Conservation (phyloP, 2,329 filamentous ascomycete genomes). For the Epicoccum sorghinum region DNA sequence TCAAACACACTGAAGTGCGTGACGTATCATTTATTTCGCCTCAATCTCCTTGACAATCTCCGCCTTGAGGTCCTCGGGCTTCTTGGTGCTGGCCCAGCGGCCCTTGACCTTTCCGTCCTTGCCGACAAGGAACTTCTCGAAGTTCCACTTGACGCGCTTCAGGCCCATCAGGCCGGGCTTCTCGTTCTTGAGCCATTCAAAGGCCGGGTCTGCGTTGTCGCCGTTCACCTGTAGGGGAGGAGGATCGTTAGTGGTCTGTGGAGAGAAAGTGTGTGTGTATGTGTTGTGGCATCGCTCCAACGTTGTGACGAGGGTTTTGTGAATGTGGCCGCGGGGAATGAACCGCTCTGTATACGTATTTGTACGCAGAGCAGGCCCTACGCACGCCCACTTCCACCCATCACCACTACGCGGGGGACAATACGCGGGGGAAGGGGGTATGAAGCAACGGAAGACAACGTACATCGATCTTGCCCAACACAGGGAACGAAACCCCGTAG, state of each 20-base stretch:
- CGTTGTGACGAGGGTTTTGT: too few species aligned
- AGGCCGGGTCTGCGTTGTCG: slow-evolving; percentile 77
- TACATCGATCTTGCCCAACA: slow-evolving; percentile 90
- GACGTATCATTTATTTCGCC: slow-evolving; percentile 4
- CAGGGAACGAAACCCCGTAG: slow-evolving; percentile 91
- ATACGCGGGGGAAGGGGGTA: too few species aligned
- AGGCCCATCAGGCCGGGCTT: slow-evolving; percentile 85
- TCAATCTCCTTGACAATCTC: slow-evolving; percentile 74
- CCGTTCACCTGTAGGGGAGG: slow-evolving; percentile 65
- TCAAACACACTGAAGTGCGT: too few species aligned
- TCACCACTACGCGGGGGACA: too few species aligned
- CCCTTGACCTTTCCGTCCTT: slow-evolving; percentile 84
- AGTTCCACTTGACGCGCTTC: slow-evolving; percentile 98
- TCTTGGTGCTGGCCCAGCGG: slow-evolving; percentile 86
- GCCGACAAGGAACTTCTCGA: slow-evolving; percentile 95
- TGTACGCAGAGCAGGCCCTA: too few species aligned
- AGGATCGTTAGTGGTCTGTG: too few species aligned
- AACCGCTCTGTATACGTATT: too few species aligned
- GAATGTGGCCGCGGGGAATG: too few species aligned
- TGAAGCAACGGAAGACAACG: neutral
- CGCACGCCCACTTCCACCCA: too few species aligned
- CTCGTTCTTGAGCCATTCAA: slow-evolving; percentile 72
- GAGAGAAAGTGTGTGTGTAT: too few species aligned
- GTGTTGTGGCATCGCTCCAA: too few species aligned
- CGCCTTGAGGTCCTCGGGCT: slow-evolving; percentile 80